Conservation (phyloP, 208 protist genomes). For the Dictyostelium gargantuum region DNA sequence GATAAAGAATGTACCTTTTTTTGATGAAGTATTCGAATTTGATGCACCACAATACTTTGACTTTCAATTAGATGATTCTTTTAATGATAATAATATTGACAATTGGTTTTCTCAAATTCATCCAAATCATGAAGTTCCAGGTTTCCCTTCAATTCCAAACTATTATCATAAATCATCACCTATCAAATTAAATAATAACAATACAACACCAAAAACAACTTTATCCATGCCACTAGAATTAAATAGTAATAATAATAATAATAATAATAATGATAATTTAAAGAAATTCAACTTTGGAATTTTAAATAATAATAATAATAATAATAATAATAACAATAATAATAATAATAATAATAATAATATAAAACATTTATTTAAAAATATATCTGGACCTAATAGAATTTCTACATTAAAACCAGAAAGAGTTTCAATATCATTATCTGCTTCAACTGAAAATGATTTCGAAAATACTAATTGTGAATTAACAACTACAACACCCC, state of each 20-base stretch:
- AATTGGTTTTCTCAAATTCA: neutral
- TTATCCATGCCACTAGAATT: too few relatives aligned
- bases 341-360: neutral
- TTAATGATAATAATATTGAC: neutral
- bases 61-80: neutral
- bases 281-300: neutral
- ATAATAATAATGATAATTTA: neutral
- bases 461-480: neutral
- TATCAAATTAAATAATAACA: neutral
- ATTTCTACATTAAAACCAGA: neutral
- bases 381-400: neutral
- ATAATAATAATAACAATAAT: neutral
- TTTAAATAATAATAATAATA: neutral
- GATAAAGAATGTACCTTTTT: too few relatives aligned
- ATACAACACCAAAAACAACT: neutral
- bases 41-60: conserved; percentile 7
- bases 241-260: neutral
- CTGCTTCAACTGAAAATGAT: neutral
- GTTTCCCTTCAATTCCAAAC: neutral
- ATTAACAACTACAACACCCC: neutral
- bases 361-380: neutral
- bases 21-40: neutral
- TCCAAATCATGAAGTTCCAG: neutral
- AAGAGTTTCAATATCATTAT: neutral
- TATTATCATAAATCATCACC: neutral